A percentile compares a stretch with the other conserved stretches of the same genome.
These are phyloP conservation scores for Suillus variegatus DNA, from an alignment of 768 basidiomycete species.

Conservation along the genomic window DNA sequence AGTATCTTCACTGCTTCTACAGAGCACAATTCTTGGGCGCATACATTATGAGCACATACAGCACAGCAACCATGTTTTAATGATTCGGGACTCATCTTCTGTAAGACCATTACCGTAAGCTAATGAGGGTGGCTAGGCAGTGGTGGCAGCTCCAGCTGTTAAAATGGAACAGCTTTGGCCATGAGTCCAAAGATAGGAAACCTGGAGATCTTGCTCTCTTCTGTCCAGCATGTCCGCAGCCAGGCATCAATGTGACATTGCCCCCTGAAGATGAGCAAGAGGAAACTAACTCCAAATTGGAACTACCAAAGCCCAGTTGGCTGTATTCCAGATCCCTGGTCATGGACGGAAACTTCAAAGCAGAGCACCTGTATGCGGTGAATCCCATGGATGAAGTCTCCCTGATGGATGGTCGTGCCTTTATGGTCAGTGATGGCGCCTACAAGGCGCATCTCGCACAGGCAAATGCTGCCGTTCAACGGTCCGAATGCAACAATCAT, in stretches of 20 bases:
- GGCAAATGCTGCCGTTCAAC: background rate
- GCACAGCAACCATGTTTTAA: no score
- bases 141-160: background rate
- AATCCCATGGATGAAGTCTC: no score
- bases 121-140: background rate
- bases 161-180: background rate
- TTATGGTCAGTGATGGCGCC: background rate
- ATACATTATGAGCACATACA: no score
- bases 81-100: no score
- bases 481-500: background rate
- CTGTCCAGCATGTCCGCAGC: background rate
- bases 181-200: background rate
- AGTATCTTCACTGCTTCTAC: no score
- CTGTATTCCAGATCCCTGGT: background rate
- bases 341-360: background rate
- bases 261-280: background rate
- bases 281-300: background rate
- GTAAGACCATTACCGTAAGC: background rate
- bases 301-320: background rate
- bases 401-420: no score
- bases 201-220: background rate
- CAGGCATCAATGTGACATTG: constrained; percentile 2
- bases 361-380: no score
- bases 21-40: no score
- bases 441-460: background rate